Base-by-base conservation (phyloP, 164 flowering plant genomes). In the Magnolia sinica region DNA sequence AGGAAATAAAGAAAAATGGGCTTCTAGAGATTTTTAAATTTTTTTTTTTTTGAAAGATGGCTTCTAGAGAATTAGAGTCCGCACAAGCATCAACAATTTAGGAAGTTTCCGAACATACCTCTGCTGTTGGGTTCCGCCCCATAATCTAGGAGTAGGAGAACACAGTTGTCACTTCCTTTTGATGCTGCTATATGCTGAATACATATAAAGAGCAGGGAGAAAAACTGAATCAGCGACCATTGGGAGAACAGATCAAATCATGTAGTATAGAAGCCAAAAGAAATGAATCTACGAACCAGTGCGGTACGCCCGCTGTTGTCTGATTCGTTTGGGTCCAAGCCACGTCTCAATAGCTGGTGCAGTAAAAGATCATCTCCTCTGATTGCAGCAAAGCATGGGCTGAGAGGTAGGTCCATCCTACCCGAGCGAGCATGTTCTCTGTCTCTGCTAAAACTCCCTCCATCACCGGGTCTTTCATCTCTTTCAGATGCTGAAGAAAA, bases 351-450 rank as follows among this genome's bases (percentile, higher is more conserved):
- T 83, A 94, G 80, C 75, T 91, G 91, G 71, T 86, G 86, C 83
- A 94, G 70, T 72, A 96, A 73, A 64, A 80, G 78, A 73, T 91
- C 95, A 76, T 96, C 98, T 77, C 91, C 95, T 85, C 95, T 89
- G 3, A 79, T 64, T 18, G 94, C 81, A 31, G 98, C 98, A 84
- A 94, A 96, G 80, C 93, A 91, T 55, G 94, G 83, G 79, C 89
- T 92, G 49, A 96, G 90, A 50, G 98, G 98, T 69, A 96, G 86
- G 82, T 96, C 97, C 89, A 93, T 80, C 83, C 94, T 88, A 51
- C 98, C 99, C 87, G 88, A 74, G 97, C 91, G 31, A 94, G 82
- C 99, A 95, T 91, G 83, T 82, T 89, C 87, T 92, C 93, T 31
- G 90, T 91, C 81, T 95, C 99, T 70, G 83, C 19, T 70, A 93